Base-by-base conservation (phyloP, 2,329 filamentous ascomycete genomes). In the Clathrospora elynae region DNA sequence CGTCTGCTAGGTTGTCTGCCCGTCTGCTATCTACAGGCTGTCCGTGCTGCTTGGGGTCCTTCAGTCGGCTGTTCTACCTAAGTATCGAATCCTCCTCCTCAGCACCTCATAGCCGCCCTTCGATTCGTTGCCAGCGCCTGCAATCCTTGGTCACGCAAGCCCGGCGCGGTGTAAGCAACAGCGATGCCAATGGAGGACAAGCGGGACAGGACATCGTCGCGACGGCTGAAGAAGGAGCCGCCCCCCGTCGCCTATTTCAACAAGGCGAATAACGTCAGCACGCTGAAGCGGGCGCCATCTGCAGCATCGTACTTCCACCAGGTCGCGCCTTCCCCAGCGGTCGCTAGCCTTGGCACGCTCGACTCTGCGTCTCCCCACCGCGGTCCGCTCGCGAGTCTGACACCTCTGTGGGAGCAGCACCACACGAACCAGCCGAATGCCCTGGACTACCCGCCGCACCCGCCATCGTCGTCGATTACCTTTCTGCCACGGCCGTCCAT, bases 251-350 rank as follows among this genome's bases (percentile, higher is more conserved):
- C 53, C 11, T 56, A 56, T 26, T 29, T 53, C 22, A 56, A 56
- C 36, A 47, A n/a, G n/a, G n/a, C n/a, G n/a, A n/a, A 35, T 34
- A 41, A 42, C 18, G 46, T 49, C 24, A 49, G 42, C 24, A 61
- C 46, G 10, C 40, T 58, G 8, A 53, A 55, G 44, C 49, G 58
- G n/a, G 49, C 56, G 13, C 50, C 54, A 2, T 50, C 47, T 12
- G 50, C 47, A 10, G 49, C 55, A n/a, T 53, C 50, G 5, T 59
- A 59, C 51, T 61, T 53, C 24, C n/a, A n/a, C n/a, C n/a, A n/a
- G n/a, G n/a, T 37, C 43, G 44, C 31, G 42, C 42, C 23, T 28
- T 36, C 12, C 39, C 35, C 46, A 49, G 28, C n/a, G n/a, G n/a
- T n/a, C n/a, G 35, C 33, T 11, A 38, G 46, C 25, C 47, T 53